Evolutionary conservation across 148 eudicot species (phyloP).

Genomic region (Camellia sinensis): DNA sequence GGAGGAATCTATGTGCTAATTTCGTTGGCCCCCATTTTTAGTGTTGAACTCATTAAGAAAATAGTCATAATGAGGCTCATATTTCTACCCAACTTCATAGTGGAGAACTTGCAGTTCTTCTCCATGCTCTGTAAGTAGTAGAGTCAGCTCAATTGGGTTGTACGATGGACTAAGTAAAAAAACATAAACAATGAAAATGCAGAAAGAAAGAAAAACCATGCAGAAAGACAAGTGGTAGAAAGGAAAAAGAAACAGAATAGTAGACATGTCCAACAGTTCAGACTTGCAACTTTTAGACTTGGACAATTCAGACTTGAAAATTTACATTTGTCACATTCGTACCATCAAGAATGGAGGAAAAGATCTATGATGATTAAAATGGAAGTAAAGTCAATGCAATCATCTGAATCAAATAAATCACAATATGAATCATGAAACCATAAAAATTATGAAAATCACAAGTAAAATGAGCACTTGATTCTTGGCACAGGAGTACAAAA

Average conservation of each 20-base stretch:
- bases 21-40: slow-evolving; percentile 78
- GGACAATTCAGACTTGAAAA: too few relatives aligned
- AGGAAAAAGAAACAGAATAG: not conserved
- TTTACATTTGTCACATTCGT: too few relatives aligned
- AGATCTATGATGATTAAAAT: too few relatives aligned
- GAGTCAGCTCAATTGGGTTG: not conserved
- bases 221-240: not conserved
- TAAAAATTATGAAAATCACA: too few relatives aligned
- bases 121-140: slow-evolving; percentile 35
- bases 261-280: not conserved
- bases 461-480: too few relatives aligned
- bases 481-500: too few relatives aligned
- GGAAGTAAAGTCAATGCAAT: too few relatives aligned
- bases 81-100: slow-evolving; percentile 75
- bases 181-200: slow-evolving; percentile 3
- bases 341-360: too few relatives aligned
- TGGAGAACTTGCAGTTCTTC: slow-evolving; percentile 79
- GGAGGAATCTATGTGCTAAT: too few relatives aligned
- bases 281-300: too few relatives aligned
- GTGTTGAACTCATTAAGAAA: slow-evolving; percentile 67
- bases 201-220: not conserved
- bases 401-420: too few relatives aligned
- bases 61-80: slow-evolving; percentile 73
- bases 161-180: not conserved
- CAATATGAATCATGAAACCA: too few relatives aligned